These are phyloP conservation scores for Salicornia ramosissima DNA, from an alignment of 148 eudicot species.

Conservation along the genomic window DNA sequence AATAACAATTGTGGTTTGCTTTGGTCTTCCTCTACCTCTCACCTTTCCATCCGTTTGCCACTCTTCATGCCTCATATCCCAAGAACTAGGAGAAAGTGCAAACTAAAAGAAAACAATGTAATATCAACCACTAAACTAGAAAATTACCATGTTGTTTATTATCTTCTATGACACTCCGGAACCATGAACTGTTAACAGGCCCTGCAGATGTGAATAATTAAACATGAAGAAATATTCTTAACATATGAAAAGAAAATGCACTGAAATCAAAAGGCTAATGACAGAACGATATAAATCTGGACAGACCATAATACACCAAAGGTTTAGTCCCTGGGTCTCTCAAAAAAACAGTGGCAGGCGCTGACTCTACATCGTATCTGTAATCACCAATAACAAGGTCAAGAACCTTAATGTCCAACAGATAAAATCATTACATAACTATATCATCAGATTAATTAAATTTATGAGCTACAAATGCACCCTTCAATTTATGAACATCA, in stretches of 20 bases:
- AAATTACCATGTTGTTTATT: constrained; percentile 77
- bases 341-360: constrained; percentile 79
- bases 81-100: not conserved
- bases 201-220: constrained; percentile 46
- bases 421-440: not conserved
- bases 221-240: not conserved
- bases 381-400: constrained; percentile 19
- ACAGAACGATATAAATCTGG: not conserved
- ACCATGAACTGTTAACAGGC: constrained; percentile 61
- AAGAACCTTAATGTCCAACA: constrained; percentile 3
- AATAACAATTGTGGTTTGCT: too few species aligned
- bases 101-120: not conserved
- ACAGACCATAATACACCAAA: constrained; percentile 66
- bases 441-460: not conserved
- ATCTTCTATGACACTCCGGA: constrained; percentile 65
- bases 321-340: constrained; percentile 87
- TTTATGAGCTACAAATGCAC: not conserved
- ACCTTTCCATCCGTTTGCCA: too few species aligned
- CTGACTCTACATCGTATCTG: constrained; percentile 81
- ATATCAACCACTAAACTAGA: constrained; percentile 12
- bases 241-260: not conserved
- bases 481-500: too few species aligned
- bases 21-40: too few species aligned
- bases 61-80: too few species aligned
- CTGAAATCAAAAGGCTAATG: not conserved